Conservation (phyloP, 2,329 filamentous ascomycete genomes). For the Nemania bipapillata region DNA sequence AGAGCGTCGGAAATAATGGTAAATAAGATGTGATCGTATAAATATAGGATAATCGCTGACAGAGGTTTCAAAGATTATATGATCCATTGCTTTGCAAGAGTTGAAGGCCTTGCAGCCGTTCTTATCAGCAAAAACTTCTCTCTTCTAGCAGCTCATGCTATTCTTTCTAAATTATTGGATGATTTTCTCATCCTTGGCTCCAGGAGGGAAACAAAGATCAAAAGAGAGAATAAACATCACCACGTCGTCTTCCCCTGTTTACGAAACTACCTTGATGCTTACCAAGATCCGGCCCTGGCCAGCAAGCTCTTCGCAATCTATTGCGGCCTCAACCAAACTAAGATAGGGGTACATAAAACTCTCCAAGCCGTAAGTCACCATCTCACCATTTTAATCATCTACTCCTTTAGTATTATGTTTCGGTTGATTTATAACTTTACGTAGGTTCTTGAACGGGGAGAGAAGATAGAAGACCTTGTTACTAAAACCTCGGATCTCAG, state of each 20-base stretch:
- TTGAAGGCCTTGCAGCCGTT: no score
- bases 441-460: constrained; percentile 89
- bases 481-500: constrained; percentile 92
- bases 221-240: constrained; percentile 56
- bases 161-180: constrained; percentile 86
- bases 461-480: constrained; percentile 95
- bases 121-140: no score
- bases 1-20: constrained; percentile 73
- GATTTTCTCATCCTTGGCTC: constrained; percentile 85
- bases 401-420: no score
- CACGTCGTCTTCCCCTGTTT: constrained; percentile 78
- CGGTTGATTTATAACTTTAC: no score
- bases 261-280: constrained; percentile 77
- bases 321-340: constrained; percentile 95
- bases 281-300: constrained; percentile 87
- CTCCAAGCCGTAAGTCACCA: constrained; percentile 87
- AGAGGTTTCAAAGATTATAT: no score
- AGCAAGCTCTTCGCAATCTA: constrained; percentile 97
- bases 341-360: constrained; percentile 96
- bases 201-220: constrained; percentile 71
- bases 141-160: constrained; percentile 87
- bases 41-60: constrained; percentile 62
- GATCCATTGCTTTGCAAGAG: no score
- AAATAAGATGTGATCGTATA: constrained; percentile 34
- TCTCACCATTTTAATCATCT: no score